phyloP scores from a whole-genome alignment of 371 early-diverging fungal species.

The Nematocida ausubeli region DNA sequence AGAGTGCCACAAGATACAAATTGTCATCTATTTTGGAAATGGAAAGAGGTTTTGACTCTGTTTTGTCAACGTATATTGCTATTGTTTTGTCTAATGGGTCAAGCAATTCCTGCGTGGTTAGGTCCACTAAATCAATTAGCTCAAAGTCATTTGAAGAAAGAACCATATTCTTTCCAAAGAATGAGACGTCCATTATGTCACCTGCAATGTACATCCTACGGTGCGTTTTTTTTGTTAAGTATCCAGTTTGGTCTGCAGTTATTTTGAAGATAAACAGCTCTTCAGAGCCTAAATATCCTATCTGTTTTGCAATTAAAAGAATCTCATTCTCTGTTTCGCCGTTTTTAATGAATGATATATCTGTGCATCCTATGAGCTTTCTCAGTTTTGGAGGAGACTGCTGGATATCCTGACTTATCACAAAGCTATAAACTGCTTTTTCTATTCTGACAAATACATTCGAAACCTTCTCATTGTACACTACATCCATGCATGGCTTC shows the following conservation, averaged over 20 bases:
- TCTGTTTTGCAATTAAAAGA: conserved; percentile 20
- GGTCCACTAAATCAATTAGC: conserved; percentile 65
- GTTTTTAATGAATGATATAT: conserved; percentile 9
- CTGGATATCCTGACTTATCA: not conserved
- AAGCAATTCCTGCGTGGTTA: conserved; percentile 66
- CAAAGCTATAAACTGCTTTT: not conserved
- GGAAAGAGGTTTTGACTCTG: conserved; percentile 46
- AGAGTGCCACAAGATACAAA: conserved; percentile 61
- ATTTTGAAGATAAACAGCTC: conserved; percentile 34
- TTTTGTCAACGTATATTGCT: conserved; percentile 31
- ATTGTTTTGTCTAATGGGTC: conserved; percentile 62
- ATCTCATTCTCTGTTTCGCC: not conserved
- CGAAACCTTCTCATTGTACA: not conserved
- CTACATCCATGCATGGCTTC: not conserved
- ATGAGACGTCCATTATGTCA: conserved; percentile 56
- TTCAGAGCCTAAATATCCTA: conserved; percentile 46
- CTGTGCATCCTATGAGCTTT: not conserved
- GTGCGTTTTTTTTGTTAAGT: conserved; percentile 35
- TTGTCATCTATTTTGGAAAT: conserved; percentile 58
- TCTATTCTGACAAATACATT: not conserved
- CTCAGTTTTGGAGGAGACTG: not conserved
- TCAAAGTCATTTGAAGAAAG: conserved; percentile 68
- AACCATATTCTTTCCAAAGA: conserved; percentile 58
- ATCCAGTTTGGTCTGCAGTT: not conserved
- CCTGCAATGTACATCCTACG: conserved; percentile 65